Percentiles rank a stretch among this genome's conserved stretches.
These are phyloP conservation scores for Chlamydomonas asymmetrica DNA, from an alignment of 139 green algal genomes.

Conservation along the genomic window DNA sequence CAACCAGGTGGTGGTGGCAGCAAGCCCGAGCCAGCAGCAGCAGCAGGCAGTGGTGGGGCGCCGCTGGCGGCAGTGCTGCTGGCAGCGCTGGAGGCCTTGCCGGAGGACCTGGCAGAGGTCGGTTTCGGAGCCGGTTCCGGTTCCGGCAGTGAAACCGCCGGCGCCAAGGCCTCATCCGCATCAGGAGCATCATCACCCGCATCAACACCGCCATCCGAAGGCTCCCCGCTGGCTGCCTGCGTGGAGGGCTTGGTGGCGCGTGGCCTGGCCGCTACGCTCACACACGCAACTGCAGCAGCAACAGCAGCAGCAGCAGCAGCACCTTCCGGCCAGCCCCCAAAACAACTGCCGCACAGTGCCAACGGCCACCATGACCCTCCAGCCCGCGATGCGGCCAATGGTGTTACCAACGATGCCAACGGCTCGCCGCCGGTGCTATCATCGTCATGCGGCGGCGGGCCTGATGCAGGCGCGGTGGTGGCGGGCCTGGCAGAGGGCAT, in stretches of 20 bases:
- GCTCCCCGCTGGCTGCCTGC: background rate
- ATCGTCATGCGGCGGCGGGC: conserved; percentile 12
- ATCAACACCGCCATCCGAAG: no score
- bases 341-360: no score
- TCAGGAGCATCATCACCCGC: no score
- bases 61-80: conserved; percentile 24
- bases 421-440: background rate
- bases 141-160: background rate
- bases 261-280: conserved; percentile 31
- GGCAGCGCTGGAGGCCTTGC: background rate
- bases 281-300: no score
- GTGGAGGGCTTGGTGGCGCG: conserved; percentile 50
- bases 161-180: background rate
- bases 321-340: no score
- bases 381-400: no score
- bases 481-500: no score
- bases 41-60: conserved; percentile 8
- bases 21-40: background rate
- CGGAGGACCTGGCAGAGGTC: background rate
- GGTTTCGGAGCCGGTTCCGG: background rate
- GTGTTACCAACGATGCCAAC: background rate
- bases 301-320: no score
- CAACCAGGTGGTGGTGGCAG: no score
- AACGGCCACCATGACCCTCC: no score
- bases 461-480: no score